Base-by-base conservation (phyloP, 345 rosid genomes). In the Citrus sp. region DNA sequence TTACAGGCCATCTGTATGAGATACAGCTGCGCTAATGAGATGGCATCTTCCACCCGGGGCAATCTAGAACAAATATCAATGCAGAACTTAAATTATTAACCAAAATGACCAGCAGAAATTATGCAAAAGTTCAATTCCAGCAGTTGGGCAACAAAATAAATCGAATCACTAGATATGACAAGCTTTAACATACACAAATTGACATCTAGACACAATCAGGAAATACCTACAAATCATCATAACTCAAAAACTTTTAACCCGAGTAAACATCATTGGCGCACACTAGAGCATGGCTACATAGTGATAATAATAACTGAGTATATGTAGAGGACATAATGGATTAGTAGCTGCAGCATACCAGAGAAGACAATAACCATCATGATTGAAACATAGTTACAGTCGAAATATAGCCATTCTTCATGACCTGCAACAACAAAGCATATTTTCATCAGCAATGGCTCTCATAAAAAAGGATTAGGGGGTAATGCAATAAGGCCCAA, bases 321-420 rank as follows among this genome's bases (percentile, higher is more conserved):
- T 32, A 38, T 30, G 10, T 13, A 34, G 32, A 67, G 8, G 40
- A 46, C 24, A 40, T 12, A 49, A 64, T 25, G 19, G 42, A 67
- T 75, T 54, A 38, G 61, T 78, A 72, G 60, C 14, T 40, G 69
- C 28, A 38, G 55, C 82, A 56, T 62, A 78, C 81, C 75, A 12
- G 62, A 62, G 46, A 22, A 54, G 77, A 72, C 72, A 72, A 76
- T 72, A 58, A 73, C n/a, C 60, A 81, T 93, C 89, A 92, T 37
- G 95, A 89, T 84, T 90, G 94, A 86, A 96, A 94, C 80, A 96
- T 88, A 22, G 98, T 96, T 56, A 94, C 87, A 1, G 97, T 96
- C 60, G 99, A 95, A 82, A 94, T 92, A 80, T 90, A 88, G 46
- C 91, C 93, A 77, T 94, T 96, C 88, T 94, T 96, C 99, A 96